Percentiles rank a stretch among this genome's conserved stretches.
Evolutionary conservation across 1,139 yeast genomes (phyloP).

Genomic region (Geotrichum carabidarum): DNA sequence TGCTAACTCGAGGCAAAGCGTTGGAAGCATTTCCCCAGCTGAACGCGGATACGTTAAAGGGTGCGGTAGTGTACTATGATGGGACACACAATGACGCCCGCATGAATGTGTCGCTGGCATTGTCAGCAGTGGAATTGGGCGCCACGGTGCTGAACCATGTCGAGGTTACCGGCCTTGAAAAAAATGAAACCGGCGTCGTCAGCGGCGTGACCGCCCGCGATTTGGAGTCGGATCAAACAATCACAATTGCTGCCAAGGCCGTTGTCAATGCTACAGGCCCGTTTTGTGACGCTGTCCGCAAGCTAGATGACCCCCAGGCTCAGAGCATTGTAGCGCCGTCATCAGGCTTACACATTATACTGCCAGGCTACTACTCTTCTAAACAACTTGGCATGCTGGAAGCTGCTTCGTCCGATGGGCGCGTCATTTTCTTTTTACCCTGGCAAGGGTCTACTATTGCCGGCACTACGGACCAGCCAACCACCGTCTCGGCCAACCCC

Average conservation of each 20-base stretch:
- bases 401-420: conserved; percentile 89
- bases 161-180: conserved; percentile 70
- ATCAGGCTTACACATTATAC: conserved; percentile 88
- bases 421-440: conserved; percentile 95
- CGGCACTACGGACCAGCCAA: conserved; percentile 90
- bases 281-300: conserved; percentile 74
- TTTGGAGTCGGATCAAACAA: conserved; percentile 48
- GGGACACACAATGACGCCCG: conserved; percentile 95
- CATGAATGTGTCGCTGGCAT: conserved; percentile 79
- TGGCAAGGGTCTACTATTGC: conserved; percentile 99
- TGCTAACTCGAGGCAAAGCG: conserved; percentile 64
- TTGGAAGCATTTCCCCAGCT: conserved; percentile 81
- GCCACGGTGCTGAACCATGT: conserved; percentile 87
- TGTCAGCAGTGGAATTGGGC: conserved; percentile 81
- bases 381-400: conserved; percentile 82
- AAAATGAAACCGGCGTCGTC: conserved; percentile 57
- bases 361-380: conserved; percentile 92
- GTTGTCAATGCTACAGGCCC: conserved; percentile 96
- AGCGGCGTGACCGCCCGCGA: conserved; percentile 75
- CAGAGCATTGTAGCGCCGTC: conserved; percentile 90
- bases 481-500: conserved; percentile 59
- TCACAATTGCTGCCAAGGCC: conserved; percentile 58
- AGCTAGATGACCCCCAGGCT: conserved; percentile 60
- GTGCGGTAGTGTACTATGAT: conserved; percentile 90
- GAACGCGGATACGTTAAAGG: conserved; percentile 73